Conservation (phyloP, 768 basidiomycete species). For the Termitomyces sp. region DNA sequence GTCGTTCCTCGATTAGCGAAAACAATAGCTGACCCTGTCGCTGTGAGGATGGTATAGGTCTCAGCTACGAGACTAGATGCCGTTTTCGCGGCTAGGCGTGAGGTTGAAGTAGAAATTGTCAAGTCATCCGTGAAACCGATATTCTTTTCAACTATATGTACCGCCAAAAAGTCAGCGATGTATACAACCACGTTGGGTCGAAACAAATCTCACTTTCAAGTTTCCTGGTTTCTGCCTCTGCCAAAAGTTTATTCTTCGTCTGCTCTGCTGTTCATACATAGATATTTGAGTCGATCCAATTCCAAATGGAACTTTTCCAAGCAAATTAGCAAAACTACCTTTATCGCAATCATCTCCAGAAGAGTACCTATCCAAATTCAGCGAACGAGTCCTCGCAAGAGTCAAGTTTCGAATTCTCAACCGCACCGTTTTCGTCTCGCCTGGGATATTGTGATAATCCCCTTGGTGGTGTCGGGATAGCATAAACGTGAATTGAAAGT, state of each 20-base stretch:
- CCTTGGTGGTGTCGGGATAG: not conserved
- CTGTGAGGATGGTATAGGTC: conserved; percentile 11
- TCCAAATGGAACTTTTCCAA: not conserved
- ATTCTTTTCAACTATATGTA: conserved; percentile 3
- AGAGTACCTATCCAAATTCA: conserved; percentile 4
- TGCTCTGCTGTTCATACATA: not conserved
- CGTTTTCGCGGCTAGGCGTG: not conserved
- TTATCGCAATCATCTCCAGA: conserved; percentile 10
- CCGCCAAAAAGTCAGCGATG: not conserved
- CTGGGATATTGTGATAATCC: not conserved
- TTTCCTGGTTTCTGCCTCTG: conserved; percentile 7
- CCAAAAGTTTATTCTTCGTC: not conserved
- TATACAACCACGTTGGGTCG: not conserved
- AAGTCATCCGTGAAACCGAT: conserved; percentile 6
- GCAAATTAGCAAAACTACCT: not conserved
- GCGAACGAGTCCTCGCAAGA: not conserved
- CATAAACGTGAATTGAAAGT: conserved; percentile 2
- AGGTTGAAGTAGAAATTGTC: not conserved
- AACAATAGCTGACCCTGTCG: conserved; percentile 11
- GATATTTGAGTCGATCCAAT: not conserved
- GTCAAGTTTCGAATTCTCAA: no score
- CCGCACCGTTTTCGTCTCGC: conserved; percentile 12
- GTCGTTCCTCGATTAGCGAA: conserved; percentile 8
- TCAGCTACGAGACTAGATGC: not conserved
- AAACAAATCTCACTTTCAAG: conserved; percentile 5